Conservation (phyloP, 2,329 filamentous ascomycete species). For the Fusarium globosum region DNA sequence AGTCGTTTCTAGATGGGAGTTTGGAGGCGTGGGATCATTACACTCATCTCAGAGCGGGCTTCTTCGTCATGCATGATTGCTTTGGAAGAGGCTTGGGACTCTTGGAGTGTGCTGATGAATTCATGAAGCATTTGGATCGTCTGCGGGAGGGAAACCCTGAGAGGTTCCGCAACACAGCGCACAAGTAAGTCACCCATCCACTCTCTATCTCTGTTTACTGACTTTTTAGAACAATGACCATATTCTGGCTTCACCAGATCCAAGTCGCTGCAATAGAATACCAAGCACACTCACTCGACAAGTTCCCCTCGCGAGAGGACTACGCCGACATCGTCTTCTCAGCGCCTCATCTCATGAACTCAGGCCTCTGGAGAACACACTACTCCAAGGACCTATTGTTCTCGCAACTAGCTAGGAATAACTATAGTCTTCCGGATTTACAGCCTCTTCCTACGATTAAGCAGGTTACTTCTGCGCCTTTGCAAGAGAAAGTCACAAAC, state of each 20-base stretch:
- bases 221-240: conserved; percentile 46
- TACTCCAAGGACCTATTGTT: conserved; percentile 51
- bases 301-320: conserved; percentile 26
- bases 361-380: conserved; percentile 46
- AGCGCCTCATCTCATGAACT: conserved; percentile 46
- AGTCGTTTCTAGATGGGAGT: conserved; percentile 42
- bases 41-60: conserved; percentile 49
- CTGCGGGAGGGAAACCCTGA: conserved; percentile 43
- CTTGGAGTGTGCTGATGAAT: conserved; percentile 45
- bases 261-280: conserved; percentile 46
- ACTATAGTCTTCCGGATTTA: conserved; percentile 48
- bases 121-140: conserved; percentile 45
- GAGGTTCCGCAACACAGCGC: conserved; percentile 50
- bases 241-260: conserved; percentile 52
- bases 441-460: conserved; percentile 42
- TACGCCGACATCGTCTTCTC: conserved; percentile 43
- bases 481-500: rapidly evolving
- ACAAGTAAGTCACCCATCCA: conserved; percentile 37
- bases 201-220: rapidly evolving
- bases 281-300: conserved; percentile 18
- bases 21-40: conserved; percentile 49
- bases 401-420: conserved; percentile 41
- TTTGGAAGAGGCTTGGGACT: conserved; percentile 40
- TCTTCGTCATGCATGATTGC: conserved; percentile 46
- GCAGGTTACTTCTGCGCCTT: not conserved